phyloP scores from a whole-genome alignment of 768 basidiomycete genomes.

The Lactarius indigo region DNA sequence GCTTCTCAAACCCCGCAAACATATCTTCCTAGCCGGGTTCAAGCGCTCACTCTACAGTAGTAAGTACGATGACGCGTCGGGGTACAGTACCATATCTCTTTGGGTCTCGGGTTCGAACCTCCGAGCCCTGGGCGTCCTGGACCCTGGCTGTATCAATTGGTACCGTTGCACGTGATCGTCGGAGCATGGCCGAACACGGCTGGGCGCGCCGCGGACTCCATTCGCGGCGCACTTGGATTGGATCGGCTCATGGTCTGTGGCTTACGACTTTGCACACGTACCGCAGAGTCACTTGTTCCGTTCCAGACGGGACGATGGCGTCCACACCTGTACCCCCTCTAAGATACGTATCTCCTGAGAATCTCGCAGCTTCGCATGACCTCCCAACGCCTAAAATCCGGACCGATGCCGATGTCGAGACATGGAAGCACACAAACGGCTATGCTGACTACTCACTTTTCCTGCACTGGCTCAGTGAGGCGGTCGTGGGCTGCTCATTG shows the following conservation, averaged over 20 bases:
- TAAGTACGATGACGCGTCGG: constrained; percentile 3
- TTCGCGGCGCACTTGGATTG: not conserved
- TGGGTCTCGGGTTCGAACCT: not conserved
- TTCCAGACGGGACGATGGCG: constrained; percentile 8
- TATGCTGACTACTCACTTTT: constrained; percentile 75
- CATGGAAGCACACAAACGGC: constrained; percentile 69
- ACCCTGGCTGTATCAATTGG: not conserved
- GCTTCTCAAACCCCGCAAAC: constrained; percentile 3
- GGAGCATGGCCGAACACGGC: not conserved
- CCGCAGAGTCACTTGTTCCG: not conserved
- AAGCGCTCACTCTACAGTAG: not conserved
- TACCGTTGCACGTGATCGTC: constrained; percentile 2
- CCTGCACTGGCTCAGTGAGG: constrained; percentile 69
- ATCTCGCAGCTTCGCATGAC: constrained; percentile 15
- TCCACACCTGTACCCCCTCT: constrained; percentile 16
- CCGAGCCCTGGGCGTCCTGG: not conserved
- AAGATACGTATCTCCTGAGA: constrained; percentile 11
- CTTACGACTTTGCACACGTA: not conserved
- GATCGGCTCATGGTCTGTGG: not conserved
- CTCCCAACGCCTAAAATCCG: constrained; percentile 56
- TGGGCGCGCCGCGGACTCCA: not conserved
- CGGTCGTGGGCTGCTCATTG: constrained; percentile 64
- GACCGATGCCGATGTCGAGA: constrained; percentile 65
- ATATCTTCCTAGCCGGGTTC: not conserved
- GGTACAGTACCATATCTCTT: not conserved